These are phyloP conservation scores for Paratinospora sagittata DNA, from an alignment of 164 flowering plant genomes.

Conservation along the genomic window DNA sequence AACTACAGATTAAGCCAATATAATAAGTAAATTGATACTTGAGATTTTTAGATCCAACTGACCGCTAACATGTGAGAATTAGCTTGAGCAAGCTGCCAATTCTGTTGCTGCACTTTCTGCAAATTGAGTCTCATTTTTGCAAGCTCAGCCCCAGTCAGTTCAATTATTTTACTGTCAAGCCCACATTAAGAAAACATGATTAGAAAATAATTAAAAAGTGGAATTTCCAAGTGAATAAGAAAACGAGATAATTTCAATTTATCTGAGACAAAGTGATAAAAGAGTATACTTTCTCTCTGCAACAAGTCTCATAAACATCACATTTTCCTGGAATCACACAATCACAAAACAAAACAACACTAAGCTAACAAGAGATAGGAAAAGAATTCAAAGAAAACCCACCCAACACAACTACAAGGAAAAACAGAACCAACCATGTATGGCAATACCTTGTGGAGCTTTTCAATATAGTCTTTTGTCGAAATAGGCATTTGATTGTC, in stretches of 20 bases:
- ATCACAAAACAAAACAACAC: constrained; percentile 7
- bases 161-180: constrained; percentile 45
- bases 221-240: neutral
- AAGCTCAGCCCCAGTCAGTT: constrained; percentile 41
- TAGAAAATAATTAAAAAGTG: neutral
- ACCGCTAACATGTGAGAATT: constrained; percentile 57
- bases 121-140: constrained; percentile 39
- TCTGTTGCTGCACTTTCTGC: constrained; percentile 49
- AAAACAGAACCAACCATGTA: neutral
- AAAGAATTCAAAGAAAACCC: neutral
- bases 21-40: neutral
- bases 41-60: constrained; percentile 6
- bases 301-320: constrained; percentile 42
- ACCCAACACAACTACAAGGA: neutral
- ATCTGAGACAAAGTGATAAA: constrained; percentile 3
- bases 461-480: constrained; percentile 31
- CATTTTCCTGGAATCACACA: constrained; percentile 47
- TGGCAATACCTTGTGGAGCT: constrained; percentile 44
- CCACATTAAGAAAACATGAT: constrained; percentile 12
- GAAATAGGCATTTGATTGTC: constrained; percentile 19
- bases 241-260: neutral
- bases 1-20: neutral
- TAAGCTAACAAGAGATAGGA: neutral
- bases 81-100: constrained; percentile 57
- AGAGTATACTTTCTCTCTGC: constrained; percentile 62